Percentiles rank a stretch among this genome's conserved stretches.
Evolutionary conservation across 1,139 yeast genomes (phyloP).

Genomic region (Pichia sp.): DNA sequence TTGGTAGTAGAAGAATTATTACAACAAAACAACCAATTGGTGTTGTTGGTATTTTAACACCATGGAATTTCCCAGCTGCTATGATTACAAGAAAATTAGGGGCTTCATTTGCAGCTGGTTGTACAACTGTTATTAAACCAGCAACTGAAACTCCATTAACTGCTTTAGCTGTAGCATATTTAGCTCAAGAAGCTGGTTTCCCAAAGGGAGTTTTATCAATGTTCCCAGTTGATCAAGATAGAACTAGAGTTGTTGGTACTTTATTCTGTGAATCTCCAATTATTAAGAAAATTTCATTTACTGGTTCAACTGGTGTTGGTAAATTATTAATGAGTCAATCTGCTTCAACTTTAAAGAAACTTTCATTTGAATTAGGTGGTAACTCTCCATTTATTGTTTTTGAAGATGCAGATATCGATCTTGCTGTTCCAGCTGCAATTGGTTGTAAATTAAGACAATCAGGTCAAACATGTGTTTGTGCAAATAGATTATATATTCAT

Average conservation of each 20-base stretch:
- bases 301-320: constrained; percentile 91
- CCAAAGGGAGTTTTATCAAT: constrained; percentile 79
- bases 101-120: constrained; percentile 92
- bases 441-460: constrained; percentile 67
- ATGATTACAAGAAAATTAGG: constrained; percentile 93
- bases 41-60: constrained; percentile 86
- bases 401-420: constrained; percentile 74
- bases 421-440: constrained; percentile 69
- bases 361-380: constrained; percentile 88
- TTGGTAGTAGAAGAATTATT: constrained; percentile 51
- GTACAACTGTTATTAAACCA: constrained; percentile 87
- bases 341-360: constrained; percentile 72
- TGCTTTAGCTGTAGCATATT: constrained; percentile 72
- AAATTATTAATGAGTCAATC: constrained; percentile 76
- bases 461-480: constrained; percentile 84
- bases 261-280: constrained; percentile 64
- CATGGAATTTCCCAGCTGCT: constrained; percentile 96
- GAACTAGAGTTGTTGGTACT: constrained; percentile 56
- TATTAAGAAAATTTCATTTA: constrained; percentile 77
- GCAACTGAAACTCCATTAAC: constrained; percentile 86
- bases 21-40: constrained; percentile 82
- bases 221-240: constrained; percentile 48
- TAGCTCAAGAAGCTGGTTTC: constrained; percentile 76
- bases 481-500: constrained; percentile 70
- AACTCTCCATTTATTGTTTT: constrained; percentile 91